Conservation (phyloP, 192 early-diverging fungal genomes). For the Coemansia sp. region DNA sequence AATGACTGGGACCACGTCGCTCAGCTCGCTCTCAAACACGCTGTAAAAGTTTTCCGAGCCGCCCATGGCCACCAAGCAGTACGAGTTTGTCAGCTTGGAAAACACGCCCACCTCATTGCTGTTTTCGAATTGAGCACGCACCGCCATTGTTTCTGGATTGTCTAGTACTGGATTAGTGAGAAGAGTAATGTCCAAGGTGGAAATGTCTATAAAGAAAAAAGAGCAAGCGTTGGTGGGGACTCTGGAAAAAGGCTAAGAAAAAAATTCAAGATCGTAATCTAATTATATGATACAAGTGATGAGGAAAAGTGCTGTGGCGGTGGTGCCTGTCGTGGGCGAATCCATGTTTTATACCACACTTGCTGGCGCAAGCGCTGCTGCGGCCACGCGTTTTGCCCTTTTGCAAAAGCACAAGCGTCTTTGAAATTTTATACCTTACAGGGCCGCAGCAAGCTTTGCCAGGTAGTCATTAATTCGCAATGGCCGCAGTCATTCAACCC, state of each 20-base stretch:
- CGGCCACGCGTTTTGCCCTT: background rate
- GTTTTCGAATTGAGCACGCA: constrained; percentile 96
- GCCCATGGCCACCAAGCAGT: constrained; percentile 94
- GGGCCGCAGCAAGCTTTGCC: no score
- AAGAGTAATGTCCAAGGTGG: constrained; percentile 1
- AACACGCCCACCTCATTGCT: constrained; percentile 99
- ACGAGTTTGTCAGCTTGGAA: constrained; percentile 95
- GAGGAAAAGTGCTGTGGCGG: background rate
- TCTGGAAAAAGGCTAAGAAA: constrained; percentile 6
- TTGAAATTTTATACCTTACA: no score
- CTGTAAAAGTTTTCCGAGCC: constrained; percentile 99
- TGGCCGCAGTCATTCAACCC: no score
- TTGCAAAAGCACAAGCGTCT: background rate
- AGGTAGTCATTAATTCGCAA: no score
- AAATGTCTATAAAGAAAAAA: constrained; percentile 1
- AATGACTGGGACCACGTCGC: constrained; percentile 93
- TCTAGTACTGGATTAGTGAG: background rate
- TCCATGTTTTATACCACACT: background rate
- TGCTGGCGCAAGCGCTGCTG: background rate
- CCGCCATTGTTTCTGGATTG: constrained; percentile 27
- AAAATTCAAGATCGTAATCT: constrained; percentile 11
- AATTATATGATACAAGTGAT: constrained; percentile 2
- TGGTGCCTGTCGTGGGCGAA: background rate
- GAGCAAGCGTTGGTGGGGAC: constrained; percentile 1
- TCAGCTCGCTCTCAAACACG: constrained; percentile 88